Conservation (phyloP, 345 rosid genomes). For the thale cress (Arabidopsis thaliana) region DNA sequence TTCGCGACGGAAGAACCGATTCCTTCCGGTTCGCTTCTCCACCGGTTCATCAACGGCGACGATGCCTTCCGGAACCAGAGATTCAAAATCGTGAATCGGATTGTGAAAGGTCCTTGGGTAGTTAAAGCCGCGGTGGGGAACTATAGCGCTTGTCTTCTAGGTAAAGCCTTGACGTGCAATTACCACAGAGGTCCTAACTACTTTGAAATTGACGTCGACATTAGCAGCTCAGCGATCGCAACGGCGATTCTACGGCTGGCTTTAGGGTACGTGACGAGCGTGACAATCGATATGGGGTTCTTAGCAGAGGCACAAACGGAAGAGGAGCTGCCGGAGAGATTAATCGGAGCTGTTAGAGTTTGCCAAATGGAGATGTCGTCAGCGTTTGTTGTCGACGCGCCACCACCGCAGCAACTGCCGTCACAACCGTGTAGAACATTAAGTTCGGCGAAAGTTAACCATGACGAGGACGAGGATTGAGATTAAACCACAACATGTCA, state of each 20-base stretch:
- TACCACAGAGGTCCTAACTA: conserved; percentile 83
- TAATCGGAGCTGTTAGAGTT: conserved; percentile 84
- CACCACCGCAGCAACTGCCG: conserved; percentile 9
- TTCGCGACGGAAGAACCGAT: conserved; percentile 80
- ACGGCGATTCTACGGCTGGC: conserved; percentile 76
- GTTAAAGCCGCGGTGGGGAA: conserved; percentile 80
- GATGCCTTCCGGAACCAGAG: conserved; percentile 82
- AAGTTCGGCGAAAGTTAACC: conserved; percentile 67
- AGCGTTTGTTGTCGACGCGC: conserved; percentile 58
- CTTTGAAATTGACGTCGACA: conserved; percentile 86
- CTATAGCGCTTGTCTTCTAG: conserved; percentile 83
- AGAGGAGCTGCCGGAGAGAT: conserved; percentile 82
- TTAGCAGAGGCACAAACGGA: conserved; percentile 80
- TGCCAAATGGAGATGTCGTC: conserved; percentile 93
- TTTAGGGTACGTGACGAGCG: conserved; percentile 76
- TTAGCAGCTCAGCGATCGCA: conserved; percentile 77
- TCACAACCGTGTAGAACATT: conserved; percentile 42
- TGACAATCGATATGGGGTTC: conserved; percentile 89
- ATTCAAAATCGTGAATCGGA: conserved; percentile 87
- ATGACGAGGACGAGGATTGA: conserved; percentile 53
- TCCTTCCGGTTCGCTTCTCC: conserved; percentile 62
- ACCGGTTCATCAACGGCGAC: conserved; percentile 76
- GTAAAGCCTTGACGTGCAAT: conserved; percentile 77
- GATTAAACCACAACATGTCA: conserved; percentile 6
- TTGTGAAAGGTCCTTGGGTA: conserved; percentile 94